Evolutionary conservation across 352 stramenopile genomes (phyloP), one percentile per base, ranked within the genome.

Genomic region (Globisporangium iwayamae): DNA sequence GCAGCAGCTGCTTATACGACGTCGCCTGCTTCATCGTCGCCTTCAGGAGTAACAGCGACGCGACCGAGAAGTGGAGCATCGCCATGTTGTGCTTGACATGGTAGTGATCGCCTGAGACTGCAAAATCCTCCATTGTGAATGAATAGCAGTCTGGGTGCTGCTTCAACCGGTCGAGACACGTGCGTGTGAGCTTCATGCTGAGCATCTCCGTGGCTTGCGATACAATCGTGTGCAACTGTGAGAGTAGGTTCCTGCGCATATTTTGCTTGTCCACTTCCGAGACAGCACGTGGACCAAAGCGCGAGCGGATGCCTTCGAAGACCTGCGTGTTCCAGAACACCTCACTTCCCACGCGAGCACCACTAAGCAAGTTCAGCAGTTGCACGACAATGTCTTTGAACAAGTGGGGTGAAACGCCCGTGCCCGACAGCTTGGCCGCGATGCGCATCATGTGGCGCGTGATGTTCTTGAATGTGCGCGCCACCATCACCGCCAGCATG

Each of bases 31-130:
- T 81, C 25, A 87, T 68, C 22, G 87, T 91, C 10, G 89, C 90
- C 57, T 89, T 75, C 2, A 92, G 63, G 11, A 95, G 55, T 1
- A 98, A 63, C 32, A 96, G 60, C 20, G 89, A 93, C n/a, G 85
- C 90, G 68, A 93, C 83, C 0, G 91, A 92, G 52, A 97, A 96
- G 63, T 97, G 84, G 0, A 96, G 69, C 64, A 96, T 79, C 1
- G 79, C 75, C 16, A 96, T 60, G 66, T 94, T 96, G 73, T 96
- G 86, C 62, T 96, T 96, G 2, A 96, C 71, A 3, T 79, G 73
- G 58, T 79, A 91, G 1, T 66, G 48, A 3, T 78, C 73, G 2
- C 67, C 56, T 0, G 59, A 65, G 38, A 43, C 41, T 3, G 63
- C 48, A 4, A 97, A 63, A 69, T 98, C 90, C 20, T 93, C 81